phyloP scores from a whole-genome alignment of 169 alveolate genomes.

The Plasmodium knowlesi region DNA sequence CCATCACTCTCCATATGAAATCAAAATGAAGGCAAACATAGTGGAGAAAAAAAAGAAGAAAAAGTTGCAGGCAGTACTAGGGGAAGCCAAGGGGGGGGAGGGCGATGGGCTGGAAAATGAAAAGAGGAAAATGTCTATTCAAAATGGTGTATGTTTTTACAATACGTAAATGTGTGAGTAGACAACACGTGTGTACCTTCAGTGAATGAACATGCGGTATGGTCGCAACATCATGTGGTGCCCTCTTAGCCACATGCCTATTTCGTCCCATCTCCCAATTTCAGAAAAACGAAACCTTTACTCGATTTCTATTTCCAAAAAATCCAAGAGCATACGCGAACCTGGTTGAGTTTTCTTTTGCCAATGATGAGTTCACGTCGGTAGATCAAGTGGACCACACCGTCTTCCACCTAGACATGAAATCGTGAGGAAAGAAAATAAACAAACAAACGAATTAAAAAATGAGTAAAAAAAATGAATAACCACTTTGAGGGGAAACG shows the following conservation, averaged over 20 bases:
- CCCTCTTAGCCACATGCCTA: not conserved
- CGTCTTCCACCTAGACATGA: constrained; percentile 58
- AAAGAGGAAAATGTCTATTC: not conserved
- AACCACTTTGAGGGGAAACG: not conserved
- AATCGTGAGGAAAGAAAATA: constrained; percentile 38
- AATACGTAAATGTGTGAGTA: not conserved
- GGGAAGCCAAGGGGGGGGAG: constrained; percentile 8
- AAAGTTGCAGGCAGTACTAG: constrained; percentile 16
- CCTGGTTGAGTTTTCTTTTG: constrained; percentile 56
- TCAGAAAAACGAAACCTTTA: constrained; percentile 62
- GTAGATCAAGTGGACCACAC: constrained; percentile 67
- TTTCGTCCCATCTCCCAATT: not conserved
- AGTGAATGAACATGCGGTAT: not conserved
- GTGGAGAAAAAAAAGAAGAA: constrained; percentile 61
- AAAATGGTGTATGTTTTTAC: constrained; percentile 26
- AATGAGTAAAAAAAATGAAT: not conserved
- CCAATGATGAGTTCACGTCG: constrained; percentile 50
- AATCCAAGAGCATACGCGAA: constrained; percentile 68
- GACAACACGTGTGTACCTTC: not conserved
- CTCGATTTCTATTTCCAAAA: constrained; percentile 63
- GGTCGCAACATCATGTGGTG: not conserved
- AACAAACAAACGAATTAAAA: not conserved
- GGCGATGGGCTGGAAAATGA: constrained; percentile 19
- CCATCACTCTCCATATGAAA: not conserved
- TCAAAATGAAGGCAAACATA: constrained; percentile 29